Conservation (phyloP, 352 stramenopile species). For the Pythium grandisporangium region DNA sequence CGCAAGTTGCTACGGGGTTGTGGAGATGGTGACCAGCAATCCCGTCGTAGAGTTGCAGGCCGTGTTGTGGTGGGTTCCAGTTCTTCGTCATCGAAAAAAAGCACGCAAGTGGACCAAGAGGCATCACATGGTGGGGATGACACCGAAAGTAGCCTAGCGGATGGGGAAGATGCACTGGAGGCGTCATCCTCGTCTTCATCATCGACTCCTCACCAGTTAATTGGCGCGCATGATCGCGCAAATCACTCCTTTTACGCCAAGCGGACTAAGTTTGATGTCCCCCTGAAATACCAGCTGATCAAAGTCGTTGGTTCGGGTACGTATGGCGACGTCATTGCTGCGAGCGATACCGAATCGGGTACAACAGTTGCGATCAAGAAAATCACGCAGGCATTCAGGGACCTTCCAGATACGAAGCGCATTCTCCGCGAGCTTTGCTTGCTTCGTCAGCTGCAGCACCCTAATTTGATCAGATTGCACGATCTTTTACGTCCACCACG, state of each 20-base stretch:
- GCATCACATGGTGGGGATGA: too few species aligned
- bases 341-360: slow-evolving; percentile 66
- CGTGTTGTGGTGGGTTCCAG: not conserved
- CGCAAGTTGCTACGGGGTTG: slow-evolving; percentile 47
- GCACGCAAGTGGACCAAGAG: not conserved
- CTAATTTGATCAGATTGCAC: slow-evolving; percentile 91
- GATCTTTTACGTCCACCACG: slow-evolving; percentile 90
- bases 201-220: not conserved
- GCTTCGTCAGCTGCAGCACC: slow-evolving; percentile 76
- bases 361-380: slow-evolving; percentile 94
- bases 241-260: slow-evolving; percentile 67
- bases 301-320: slow-evolving; percentile 73
- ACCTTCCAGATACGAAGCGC: slow-evolving; percentile 79
- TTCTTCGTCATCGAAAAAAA: not conserved
- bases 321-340: slow-evolving; percentile 76
- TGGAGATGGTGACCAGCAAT: too few species aligned
- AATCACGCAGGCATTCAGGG: slow-evolving; percentile 76
- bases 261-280: slow-evolving; percentile 62
- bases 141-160: not conserved
- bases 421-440: slow-evolving; percentile 94
- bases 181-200: too few species aligned
- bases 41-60: not conserved
- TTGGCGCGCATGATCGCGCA: slow-evolving; percentile 28
- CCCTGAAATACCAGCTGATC: slow-evolving; percentile 74
- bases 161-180: not conserved